Base-by-base conservation (phyloP, 306 rosid genomes). In the Trichosanthes truncata region DNA sequence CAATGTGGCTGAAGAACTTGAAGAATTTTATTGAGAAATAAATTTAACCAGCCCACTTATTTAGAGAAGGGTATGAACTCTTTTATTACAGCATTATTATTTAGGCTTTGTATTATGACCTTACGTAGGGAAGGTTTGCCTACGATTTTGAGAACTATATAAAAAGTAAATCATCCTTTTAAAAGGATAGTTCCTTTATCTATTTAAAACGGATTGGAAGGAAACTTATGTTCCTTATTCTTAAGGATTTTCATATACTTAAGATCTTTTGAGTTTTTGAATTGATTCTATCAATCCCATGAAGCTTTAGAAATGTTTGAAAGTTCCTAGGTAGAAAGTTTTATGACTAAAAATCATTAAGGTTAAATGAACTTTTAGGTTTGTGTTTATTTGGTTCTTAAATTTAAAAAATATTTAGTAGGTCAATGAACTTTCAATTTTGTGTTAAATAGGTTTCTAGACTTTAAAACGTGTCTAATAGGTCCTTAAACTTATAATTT, bases 1-100 rank as follows among this genome's bases (percentile, higher is more conserved):
- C 83, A 46, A 21, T 43, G 77, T 95, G 99, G 99, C 85, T 95
- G 91, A 87, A 91, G 90, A 90, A 90, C 79, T 78, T 91, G 83
- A 95, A 90, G 91, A 76, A 48, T 77, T 93, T 89, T 41, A 15
- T 95, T 74, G 92, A 93, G 91, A 79, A 91, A 8, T 94, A 81
- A 88, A 55, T 66, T 36, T 10, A 51, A 31, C 41, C 9, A 15
- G 15, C 29, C 43, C 43, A 3, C 1, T 72, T 17, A 29, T 74
- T 43, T 9, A 4, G 25, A 18, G 5, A 8, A 29, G 29, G 8
- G 45, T 49, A 74, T 38, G 74, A 67, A 67, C 74, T 20, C 78
- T 49, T 49, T 72, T 7, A 43, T 41, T 1, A 13, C 38, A 45
- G 38, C 77, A 72, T 72, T 29, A 72, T 72, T 29, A 46, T 25